Evolutionary conservation across 495 filamentous ascomycete species (phyloP).

Genomic region (Podospora pseudopauciseta): DNA sequence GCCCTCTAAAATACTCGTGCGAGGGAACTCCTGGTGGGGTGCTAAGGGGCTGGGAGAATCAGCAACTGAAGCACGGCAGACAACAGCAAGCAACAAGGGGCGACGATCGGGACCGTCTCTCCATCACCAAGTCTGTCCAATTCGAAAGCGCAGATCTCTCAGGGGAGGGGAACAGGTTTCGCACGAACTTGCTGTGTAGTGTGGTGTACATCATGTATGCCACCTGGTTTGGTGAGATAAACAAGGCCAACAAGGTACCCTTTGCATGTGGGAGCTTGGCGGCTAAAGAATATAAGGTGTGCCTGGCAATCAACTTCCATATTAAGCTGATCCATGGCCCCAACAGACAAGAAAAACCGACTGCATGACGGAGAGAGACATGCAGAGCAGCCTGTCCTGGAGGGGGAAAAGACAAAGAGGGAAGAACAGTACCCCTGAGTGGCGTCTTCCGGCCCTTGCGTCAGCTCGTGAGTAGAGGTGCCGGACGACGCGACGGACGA

Average conservation of each 20-base stretch:
- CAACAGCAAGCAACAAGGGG: not conserved
- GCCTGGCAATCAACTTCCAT: conserved; percentile 24
- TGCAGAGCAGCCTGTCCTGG: not conserved
- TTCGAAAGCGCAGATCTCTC: conserved; percentile 1
- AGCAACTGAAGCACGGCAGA: not conserved
- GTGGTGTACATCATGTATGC: conserved; percentile 1
- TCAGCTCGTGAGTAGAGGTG: not conserved
- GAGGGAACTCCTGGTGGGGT: not conserved
- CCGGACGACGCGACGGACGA: not conserved
- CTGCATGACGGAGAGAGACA: not conserved
- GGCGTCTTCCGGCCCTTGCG: not conserved
- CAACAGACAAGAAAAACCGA: not conserved
- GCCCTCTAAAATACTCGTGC: conserved; percentile 13
- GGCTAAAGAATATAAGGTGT: conserved; percentile 23
- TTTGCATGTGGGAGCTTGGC: conserved; percentile 17
- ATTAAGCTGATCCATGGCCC: conserved; percentile 10
- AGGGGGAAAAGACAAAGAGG: not conserved
- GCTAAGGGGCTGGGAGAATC: not conserved
- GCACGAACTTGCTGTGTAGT: conserved; percentile 7
- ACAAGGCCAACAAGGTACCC: conserved; percentile 2
- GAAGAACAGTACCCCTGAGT: conserved; percentile 1
- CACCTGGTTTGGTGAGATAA: not conserved
- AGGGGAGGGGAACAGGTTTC: conserved; percentile 1
- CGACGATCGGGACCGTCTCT: not conserved
- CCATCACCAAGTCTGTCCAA: conserved; percentile 6